Conservation (phyloP, 371 early-diverging fungal species). For the Actinomortierella ambigua region DNA sequence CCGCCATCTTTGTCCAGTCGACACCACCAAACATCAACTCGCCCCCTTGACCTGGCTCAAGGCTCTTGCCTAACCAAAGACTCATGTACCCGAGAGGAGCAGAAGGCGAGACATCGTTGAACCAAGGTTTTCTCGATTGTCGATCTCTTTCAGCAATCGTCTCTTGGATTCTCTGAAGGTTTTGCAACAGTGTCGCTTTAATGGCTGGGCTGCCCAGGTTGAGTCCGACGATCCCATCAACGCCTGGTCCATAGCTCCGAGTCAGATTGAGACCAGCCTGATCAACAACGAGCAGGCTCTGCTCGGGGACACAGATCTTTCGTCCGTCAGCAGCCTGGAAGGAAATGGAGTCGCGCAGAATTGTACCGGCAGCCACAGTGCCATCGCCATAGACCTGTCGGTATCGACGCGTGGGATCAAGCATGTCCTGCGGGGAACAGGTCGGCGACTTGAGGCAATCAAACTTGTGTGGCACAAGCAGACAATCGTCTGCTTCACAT, state of each 20-base stretch:
- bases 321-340: too few relatives aligned
- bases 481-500: conserved; percentile 16
- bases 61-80: conserved; percentile 26
- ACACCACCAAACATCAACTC: conserved; percentile 28
- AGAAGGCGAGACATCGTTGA: not conserved
- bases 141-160: not conserved
- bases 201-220: conserved; percentile 17
- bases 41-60: conserved; percentile 19
- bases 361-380: too few relatives aligned
- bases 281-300: conserved; percentile 28
- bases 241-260: conserved; percentile 22
- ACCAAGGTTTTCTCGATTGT: not conserved
- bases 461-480: conserved; percentile 19
- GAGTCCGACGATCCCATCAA: conserved; percentile 38
- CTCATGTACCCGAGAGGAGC: conserved; percentile 17
- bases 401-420: conserved; percentile 11
- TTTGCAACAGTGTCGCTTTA: conserved; percentile 24
- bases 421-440: not conserved
- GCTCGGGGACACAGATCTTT: conserved; percentile 3
- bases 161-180: conserved; percentile 10
- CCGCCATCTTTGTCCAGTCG: conserved; percentile 13
- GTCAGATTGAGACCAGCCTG: conserved; percentile 20
- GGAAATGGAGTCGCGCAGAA: too few relatives aligned
- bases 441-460: conserved; percentile 12
- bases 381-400: conserved; percentile 19